Evolutionary conservation across 78 protist species (phyloP), one percentile per base, ranked within the genome.

Genomic region (Anaeramoeba ignava): DNA sequence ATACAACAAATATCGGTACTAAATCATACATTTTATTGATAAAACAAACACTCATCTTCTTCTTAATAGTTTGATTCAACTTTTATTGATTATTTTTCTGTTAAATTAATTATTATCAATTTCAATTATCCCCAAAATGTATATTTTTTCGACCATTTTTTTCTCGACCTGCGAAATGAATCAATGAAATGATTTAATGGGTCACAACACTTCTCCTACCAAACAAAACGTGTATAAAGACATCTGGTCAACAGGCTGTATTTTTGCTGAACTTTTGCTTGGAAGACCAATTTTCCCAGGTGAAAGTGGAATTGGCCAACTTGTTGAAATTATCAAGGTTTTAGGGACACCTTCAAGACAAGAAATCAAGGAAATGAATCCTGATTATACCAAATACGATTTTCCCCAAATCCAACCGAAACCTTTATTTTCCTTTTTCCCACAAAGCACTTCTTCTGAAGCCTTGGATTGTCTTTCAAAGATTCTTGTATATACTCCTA

Each of bases 371-470:
- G 78, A 87, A 40, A 95, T 96, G 98, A 96, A 95, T 87, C 93
- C 92, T 36, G 86, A 86, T 81, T 94, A 94, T 88, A 88, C 94
- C 34, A 93, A 93, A 81, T 91, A 89, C 85, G 89, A 93, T 80
- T 94, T 95, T 85, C 98, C 97, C 33, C 89, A 87, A 34, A 92
- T 96, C 84, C 86, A 87, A 78, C 91, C 96, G 31, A 92, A 92
- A 39, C 92, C 97, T 3, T 96, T n/a, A n/a, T n/a, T n/a, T n/a
- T n/a, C n/a, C n/a, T n/a, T n/a, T n/a, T n/a, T n/a, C n/a, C n/a
- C n/a, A n/a, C n/a, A n/a, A n/a, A n/a, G n/a, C n/a, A n/a, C n/a
- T n/a, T n/a, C n/a, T n/a, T n/a, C n/a, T n/a, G n/a, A n/a, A n/a
- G n/a, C n/a, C n/a, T n/a, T n/a, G n/a, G n/a, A n/a, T n/a, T n/a